Base-by-base conservation (phyloP, 2,329 filamentous ascomycete genomes). In the Diplocarpon mali region DNA sequence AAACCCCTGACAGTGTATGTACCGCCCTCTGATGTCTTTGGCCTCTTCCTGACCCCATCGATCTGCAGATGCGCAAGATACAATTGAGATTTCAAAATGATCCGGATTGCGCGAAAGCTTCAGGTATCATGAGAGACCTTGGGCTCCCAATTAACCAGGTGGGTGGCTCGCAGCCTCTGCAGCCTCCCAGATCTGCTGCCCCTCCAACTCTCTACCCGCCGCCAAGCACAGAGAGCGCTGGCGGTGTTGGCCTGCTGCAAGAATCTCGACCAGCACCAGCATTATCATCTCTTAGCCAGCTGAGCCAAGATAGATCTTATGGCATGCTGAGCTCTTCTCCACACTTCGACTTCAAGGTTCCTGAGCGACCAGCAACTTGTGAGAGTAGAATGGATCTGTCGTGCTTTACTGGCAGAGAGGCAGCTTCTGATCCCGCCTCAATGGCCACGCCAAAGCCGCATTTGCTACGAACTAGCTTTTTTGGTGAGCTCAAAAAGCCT, bases 21-120 rank as follows among this genome's bases (percentile, higher is more conserved):
- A 12, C 13, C 30, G 11, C 11, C 20, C n/a, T 27, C 9, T 24
- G 15, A 15, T n/a, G 14, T 5, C n/a, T 32, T 4, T 15, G 24
- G 24, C 15, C 20, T 35, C 8, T 47, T 24, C 46, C 35, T 32
- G 12, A 41, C 35, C 11, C 16, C 28, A 24, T 27, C 37, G 10
- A 7, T 20, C 31, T 20, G 24, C 27, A 70, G 68, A 48, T 67
- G 27, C 62, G 65, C 32, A 63, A 68, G 36, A 57, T 69, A 32
- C 69, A 72, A 49, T 48, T 71, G 16, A 68, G 61, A 42, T 69
- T 71, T 47, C 53, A 47, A 13, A 63, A 59, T 5, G 54, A 61
- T 9, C 40, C 53, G 20, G 67, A 68, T 42, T 70, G 61, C 37
- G 34, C 40, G 10, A 51, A 42, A 41, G 49, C 49, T 30, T 12